Evolutionary conservation across 2,329 filamentous ascomycete genomes (phyloP), one percentile per base, ranked within the genome.

Genomic region (Boeremia lycopersici): DNA sequence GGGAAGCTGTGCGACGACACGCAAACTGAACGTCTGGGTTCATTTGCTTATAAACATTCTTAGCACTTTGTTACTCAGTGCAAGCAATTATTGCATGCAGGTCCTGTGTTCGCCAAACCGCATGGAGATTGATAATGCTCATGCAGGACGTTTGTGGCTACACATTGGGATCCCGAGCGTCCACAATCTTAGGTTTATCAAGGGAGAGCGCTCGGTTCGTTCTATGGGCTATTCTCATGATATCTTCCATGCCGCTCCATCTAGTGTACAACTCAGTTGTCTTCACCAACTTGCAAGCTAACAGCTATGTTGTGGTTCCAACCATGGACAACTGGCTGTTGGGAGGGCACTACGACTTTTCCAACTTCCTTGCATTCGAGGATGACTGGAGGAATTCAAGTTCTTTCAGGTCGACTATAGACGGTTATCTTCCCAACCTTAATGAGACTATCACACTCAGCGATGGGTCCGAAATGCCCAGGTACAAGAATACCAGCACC

Each of bases 1-100:
- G 10, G 35, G 35, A 13, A 6, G 23, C 3, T 38, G 35, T 15
- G n/a, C 17, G 5, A 38, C 15, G 3, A 38, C 15, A 19, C 33
- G 40, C 6, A 19, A 10, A 1, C 23, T 38, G 26, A 57, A 53
- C 19, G 51, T 39, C 6, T 44, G 44, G n/a, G 13, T 79, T 0
- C 81, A 84, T 63, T 61, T 83, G 17, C 48, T 74, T 2, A 78
- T 84, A 61, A 84, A 84, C 66, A 53, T 74, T 0, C 64, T 81
- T 25, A 76, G 76, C 25, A 81, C 79, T 0, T 40, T 74, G 0
- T 51, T 82, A 5, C 70, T 83, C 1, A 73, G 75, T 1, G 78
- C 78, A 2, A 79, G 77, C 29, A 82, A 82, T 59, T 82, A 81
- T 53, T 77, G 74, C 36, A 82, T 82, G 78, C 82, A 84, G 54